phyloP scores from a whole-genome alignment of 2,329 filamentous ascomycete species.

The Fusarium heterosporum region DNA sequence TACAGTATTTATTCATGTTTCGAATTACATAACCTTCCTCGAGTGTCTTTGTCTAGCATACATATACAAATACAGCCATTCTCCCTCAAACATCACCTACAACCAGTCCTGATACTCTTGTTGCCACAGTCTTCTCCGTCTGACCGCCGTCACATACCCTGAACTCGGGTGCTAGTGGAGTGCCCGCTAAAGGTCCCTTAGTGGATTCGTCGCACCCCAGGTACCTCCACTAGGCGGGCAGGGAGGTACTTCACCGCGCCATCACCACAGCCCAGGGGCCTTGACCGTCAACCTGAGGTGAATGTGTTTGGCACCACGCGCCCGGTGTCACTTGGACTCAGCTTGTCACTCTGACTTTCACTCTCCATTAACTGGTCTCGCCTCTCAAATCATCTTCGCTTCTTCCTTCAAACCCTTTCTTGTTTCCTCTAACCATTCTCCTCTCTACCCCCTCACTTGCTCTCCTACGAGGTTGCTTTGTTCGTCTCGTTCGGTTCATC shows the following conservation, averaged over 20 bases:
- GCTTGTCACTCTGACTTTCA: conserved; percentile 18
- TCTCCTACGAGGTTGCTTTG: conserved; percentile 1
- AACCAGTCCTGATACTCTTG: background rate
- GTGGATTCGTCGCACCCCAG: conserved; percentile 27
- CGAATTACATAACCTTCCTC: background rate
- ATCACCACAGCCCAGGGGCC: conserved; percentile 6
- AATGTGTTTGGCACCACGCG: conserved; percentile 24
- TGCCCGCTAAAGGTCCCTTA: conserved; percentile 28
- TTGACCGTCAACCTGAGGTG: conserved; percentile 22
- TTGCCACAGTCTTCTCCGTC: background rate
- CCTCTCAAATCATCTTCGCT: conserved; percentile 21
- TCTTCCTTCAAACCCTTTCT: conserved; percentile 25
- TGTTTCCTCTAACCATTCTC: conserved; percentile 13
- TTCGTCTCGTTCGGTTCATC: background rate
- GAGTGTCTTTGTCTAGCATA: too few species aligned
- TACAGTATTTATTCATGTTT: background rate
- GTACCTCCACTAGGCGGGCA: conserved; percentile 14
- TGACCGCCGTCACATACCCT: conserved; percentile 36
- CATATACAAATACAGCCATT: too few species aligned
- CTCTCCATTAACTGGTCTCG: conserved; percentile 18
- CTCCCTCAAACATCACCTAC: background rate
- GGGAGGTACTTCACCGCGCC: conserved; percentile 17
- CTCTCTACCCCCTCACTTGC: background rate
- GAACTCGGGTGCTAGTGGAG: conserved; percentile 3
- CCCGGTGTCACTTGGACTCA: conserved; percentile 35